phyloP scores from a whole-genome alignment of 805 yeast genomes.

The Pichia nakasei region DNA sequence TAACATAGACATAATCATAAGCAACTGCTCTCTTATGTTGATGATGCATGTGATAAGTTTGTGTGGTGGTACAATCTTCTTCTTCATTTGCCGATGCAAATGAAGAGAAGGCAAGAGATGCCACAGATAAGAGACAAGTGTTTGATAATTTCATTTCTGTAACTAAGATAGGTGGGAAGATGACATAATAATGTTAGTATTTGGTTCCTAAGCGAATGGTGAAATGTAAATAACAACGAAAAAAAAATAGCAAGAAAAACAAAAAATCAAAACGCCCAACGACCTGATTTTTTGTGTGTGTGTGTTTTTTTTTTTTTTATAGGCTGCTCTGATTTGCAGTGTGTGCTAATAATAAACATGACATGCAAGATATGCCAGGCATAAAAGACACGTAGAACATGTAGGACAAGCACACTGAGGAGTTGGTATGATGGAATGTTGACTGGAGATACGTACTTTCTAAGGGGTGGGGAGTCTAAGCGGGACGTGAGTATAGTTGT shows the following conservation, averaged over 20 bases:
- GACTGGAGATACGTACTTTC: too few species aligned
- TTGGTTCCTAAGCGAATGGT: not conserved
- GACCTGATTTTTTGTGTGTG: too few species aligned
- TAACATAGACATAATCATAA: constrained; percentile 38
- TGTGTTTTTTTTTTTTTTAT: too few species aligned
- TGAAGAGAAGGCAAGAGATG: constrained; percentile 20
- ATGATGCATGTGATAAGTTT: constrained; percentile 46
- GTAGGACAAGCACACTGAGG: too few species aligned
- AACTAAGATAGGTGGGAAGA: too few species aligned
- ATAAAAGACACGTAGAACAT: too few species aligned
- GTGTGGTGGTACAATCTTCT: constrained; percentile 31
- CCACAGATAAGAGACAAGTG: constrained; percentile 18
- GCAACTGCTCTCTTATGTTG: constrained; percentile 53
- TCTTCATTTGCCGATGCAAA: constrained; percentile 31
- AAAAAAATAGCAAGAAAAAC: not conserved
- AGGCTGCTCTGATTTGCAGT: too few species aligned
- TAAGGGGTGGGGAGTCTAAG: too few species aligned
- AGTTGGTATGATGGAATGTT: too few species aligned
- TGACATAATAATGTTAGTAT: constrained; percentile 1
- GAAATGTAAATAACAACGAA: not conserved
- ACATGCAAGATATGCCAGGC: too few species aligned
- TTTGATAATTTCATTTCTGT: constrained; percentile 21
- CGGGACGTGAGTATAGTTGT: too few species aligned
- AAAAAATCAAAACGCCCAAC: not conserved
- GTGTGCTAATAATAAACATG: too few species aligned